Evolutionary conservation across 129 eudicot species (phyloP), one percentile per base, ranked within the genome.

Genomic region (Tagetes erecta): DNA sequence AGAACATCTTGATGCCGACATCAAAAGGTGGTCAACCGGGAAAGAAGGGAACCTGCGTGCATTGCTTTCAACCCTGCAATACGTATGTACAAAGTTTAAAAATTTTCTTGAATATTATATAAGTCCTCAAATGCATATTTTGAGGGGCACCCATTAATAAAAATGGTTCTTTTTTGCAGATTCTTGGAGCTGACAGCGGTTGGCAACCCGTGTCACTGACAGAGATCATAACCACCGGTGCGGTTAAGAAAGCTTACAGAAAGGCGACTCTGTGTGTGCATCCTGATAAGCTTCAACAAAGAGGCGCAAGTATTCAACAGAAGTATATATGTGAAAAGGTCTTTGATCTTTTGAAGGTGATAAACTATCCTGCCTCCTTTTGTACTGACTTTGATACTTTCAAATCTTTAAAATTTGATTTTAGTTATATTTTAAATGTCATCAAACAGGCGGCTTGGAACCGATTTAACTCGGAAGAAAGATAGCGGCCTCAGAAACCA

Each of bases 41-140:
- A 95, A 95, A 79, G 99, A 95, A 73, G 97, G 99, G 38, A 91
- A 95, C 84, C 83, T 95, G 89, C 97, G 97, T 14, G 96, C 96
- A 68, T 78, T 95, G 76, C 99, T 95, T 86, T 95, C 99, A 27
- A 95, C 97, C 7, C 83, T 95, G 75, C 99, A 95, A 87, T 91
- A 95, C 81, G 99, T 95, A 87, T 65, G 97, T 38, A 68, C 13
- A 60, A 30, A 44, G 78, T 65, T 71, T 47, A 69, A 20, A 45
- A 38, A 8, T 30, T 0, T 38, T 36, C 68, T 34, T 33, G 35
- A 12, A 44, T 41, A 1, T 67, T 9, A 27, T 9, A 14, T 42
- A 27, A 3, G 27, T 20, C 6, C 5, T 6, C n/a, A 30, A 14
- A 51, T 51, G 57, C 27, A 13, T 3, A 51, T 51, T 63, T 34